Evolutionary conservation across 1,284 basidiomycete genomes (phyloP).

Genomic region (Macrocystidia cucumis): DNA sequence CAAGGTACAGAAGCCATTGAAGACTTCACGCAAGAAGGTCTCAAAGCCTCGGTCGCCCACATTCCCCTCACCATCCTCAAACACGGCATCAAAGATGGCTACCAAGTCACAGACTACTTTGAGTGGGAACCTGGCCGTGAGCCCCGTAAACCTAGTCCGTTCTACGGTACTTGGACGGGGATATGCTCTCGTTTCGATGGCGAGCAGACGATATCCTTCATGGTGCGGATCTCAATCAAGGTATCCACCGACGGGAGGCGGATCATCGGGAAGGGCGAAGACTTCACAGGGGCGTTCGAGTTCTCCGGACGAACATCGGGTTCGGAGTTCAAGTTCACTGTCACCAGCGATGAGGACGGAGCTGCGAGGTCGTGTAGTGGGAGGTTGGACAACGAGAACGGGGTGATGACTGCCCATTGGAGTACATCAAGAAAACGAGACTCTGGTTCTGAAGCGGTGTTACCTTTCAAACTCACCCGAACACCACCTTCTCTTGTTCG

Average conservation of each 20-base stretch:
- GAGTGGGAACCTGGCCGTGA: constrained; percentile 8
- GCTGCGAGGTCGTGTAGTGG: no score
- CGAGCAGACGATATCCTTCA: constrained; percentile 15
- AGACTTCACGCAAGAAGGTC: constrained; percentile 11
- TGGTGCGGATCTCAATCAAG: constrained; percentile 4
- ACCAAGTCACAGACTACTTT: constrained; percentile 20
- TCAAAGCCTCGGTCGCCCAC: constrained; percentile 12
- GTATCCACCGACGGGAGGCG: background rate
- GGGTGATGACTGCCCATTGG: no score
- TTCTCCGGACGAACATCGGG: background rate
- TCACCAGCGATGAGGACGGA: background rate
- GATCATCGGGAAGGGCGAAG: background rate
- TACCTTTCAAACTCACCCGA: constrained; percentile 14
- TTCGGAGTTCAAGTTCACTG: background rate
- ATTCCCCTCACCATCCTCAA: constrained; percentile 21
- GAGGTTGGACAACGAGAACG: background rate
- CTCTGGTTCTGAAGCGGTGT: background rate
- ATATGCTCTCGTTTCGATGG: constrained; percentile 17
- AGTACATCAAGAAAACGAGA: background rate
- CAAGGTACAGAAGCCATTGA: constrained; percentile 8
- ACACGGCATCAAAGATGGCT: constrained; percentile 24
- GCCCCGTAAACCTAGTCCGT: constrained; percentile 10
- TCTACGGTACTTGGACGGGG: constrained; percentile 26
- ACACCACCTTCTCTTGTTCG: constrained; percentile 20
- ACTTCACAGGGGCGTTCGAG: background rate